These are phyloP conservation scores for Melampsora abietis-canadensis DNA, from an alignment of 1,284 basidiomycete genomes.

Conservation along the genomic window DNA sequence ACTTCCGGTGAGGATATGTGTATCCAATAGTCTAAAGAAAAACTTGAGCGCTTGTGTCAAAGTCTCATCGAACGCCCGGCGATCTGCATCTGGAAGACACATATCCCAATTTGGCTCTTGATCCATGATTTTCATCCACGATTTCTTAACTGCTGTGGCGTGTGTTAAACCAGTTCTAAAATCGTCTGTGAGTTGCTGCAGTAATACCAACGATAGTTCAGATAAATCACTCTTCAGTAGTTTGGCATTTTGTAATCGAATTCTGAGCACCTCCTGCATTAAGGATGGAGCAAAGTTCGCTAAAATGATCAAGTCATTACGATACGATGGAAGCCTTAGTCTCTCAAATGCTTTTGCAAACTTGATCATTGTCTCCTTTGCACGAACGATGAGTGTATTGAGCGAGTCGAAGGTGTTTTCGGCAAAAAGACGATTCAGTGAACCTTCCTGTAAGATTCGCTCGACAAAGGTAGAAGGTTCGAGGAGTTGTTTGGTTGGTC, in stretches of 20 bases:
- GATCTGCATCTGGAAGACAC: conserved; percentile 64
- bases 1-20: conserved; percentile 88
- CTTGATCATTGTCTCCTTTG: conserved; percentile 81
- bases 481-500: conserved; percentile 48
- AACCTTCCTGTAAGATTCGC: conserved; percentile 90
- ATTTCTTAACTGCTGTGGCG: conserved; percentile 88
- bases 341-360: conserved; percentile 69
- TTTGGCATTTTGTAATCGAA: conserved; percentile 83
- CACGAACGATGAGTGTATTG: conserved; percentile 77
- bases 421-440: conserved; percentile 88
- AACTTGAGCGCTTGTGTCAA: conserved; percentile 81
- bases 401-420: conserved; percentile 85
- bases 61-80: conserved; percentile 75
- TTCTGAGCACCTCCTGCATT: conserved; percentile 82
- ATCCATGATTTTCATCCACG: conserved; percentile 80
- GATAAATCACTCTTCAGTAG: conserved; percentile 79
- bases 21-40: conserved; percentile 91
- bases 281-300: conserved; percentile 93
- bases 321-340: conserved; percentile 89
- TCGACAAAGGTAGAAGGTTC: conserved; percentile 76
- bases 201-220: conserved; percentile 65
- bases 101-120: conserved; percentile 81
- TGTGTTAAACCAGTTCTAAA: conserved; percentile 86
- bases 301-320: conserved; percentile 83
- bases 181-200: conserved; percentile 94